Conservation (phyloP, 2,329 filamentous ascomycete species). For the Leptodontidium sp. region DNA sequence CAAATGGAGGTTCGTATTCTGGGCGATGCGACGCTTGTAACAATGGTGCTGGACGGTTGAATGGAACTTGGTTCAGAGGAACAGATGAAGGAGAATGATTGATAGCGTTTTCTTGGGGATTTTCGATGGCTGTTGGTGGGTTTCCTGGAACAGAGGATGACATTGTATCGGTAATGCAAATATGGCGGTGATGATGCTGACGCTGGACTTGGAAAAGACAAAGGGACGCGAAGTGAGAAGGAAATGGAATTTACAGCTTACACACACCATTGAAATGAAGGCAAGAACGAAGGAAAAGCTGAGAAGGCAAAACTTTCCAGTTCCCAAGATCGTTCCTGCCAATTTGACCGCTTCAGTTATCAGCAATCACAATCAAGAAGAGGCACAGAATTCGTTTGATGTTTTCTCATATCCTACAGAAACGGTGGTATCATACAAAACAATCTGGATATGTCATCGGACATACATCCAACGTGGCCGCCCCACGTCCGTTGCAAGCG, state of each 20-base stretch:
- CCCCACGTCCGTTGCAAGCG: neutral
- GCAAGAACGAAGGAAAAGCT: too few relatives aligned
- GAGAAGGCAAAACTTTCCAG: too few relatives aligned
- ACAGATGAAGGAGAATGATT: neutral
- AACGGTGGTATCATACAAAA: slow-evolving; percentile 1
- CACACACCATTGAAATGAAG: too few relatives aligned
- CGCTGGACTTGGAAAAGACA: too few relatives aligned
- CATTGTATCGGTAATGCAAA: neutral
- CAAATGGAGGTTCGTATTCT: too few relatives aligned
- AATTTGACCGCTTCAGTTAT: neutral
- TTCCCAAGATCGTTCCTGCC: neutral
- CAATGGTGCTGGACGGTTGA: too few relatives aligned
- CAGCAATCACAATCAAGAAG: neutral
- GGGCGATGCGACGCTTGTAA: too few relatives aligned
- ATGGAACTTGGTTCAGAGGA: neutral
- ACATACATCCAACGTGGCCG: slow-evolving; percentile 12
- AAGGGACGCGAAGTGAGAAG: too few relatives aligned
- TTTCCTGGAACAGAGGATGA: neutral
- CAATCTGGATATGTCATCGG: neutral
- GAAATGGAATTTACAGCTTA: too few relatives aligned
- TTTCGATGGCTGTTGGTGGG: neutral
- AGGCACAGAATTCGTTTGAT: neutral
- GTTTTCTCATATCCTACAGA: slow-evolving; percentile 6
- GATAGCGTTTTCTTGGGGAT: neutral
- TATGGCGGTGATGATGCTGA: neutral